Evolutionary conservation across 768 basidiomycete genomes (phyloP).

Genomic region (Mycena rosella): DNA sequence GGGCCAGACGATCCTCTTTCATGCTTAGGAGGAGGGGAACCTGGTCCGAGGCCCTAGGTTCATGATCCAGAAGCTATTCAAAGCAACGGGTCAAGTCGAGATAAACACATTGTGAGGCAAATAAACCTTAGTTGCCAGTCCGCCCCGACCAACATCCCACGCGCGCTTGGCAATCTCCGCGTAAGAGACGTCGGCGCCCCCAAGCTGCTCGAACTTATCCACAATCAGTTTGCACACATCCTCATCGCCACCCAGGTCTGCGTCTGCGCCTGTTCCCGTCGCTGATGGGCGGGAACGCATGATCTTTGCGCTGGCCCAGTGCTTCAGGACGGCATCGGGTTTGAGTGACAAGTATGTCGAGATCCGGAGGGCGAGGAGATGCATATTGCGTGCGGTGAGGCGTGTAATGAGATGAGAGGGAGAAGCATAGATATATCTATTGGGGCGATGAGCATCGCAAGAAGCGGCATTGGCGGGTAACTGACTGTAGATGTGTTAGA

Average conservation of each 20-base stretch:
- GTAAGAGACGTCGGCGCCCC: conserved; percentile 86
- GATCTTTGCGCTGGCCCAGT: conserved; percentile 98
- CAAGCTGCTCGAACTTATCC: conserved; percentile 88
- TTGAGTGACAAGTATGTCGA: conserved; percentile 87
- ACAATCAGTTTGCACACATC: conserved; percentile 88
- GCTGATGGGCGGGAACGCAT: conserved; percentile 73
- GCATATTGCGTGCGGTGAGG: conserved; percentile 87
- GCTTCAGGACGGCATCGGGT: conserved; percentile 89
- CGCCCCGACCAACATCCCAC: conserved; percentile 87
- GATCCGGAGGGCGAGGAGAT: conserved; percentile 92
- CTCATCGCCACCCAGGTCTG: conserved; percentile 76
- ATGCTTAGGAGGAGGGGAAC: conserved; percentile 93
- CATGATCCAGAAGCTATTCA: conserved; percentile 88
- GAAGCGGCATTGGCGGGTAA: conserved; percentile 23
- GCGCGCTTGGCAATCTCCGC: conserved; percentile 95
- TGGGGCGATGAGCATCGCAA: conserved; percentile 20
- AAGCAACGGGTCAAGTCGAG: background rate
- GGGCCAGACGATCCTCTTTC: conserved; percentile 92
- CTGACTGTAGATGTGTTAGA: conserved; percentile 91
- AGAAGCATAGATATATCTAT: conserved; percentile 85
- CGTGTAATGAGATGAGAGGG: conserved; percentile 86
- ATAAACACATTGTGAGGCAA: background rate
- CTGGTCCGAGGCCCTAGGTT: conserved; percentile 89
- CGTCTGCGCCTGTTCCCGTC: conserved; percentile 64
- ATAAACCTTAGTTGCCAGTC: conserved; percentile 85